phyloP scores from a whole-genome alignment of 75 land plant species.

The Ceratopteris richardii region DNA sequence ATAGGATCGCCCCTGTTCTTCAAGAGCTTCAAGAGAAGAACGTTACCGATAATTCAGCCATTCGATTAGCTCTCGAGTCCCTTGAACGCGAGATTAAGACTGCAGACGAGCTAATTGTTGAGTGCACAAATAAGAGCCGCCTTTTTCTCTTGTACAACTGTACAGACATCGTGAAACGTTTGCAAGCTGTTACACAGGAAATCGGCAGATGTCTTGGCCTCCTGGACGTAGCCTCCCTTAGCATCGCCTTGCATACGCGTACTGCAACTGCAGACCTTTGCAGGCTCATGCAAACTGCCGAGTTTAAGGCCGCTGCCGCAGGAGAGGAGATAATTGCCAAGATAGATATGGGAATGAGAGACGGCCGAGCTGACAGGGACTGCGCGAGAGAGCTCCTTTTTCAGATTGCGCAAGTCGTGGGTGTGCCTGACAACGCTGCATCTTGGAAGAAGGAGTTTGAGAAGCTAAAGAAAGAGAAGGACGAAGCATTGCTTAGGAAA shows the following conservation, averaged over 20 bases:
- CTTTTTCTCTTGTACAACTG: slow-evolving; percentile 53
- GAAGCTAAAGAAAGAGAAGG: slow-evolving; percentile 51
- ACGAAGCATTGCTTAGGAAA: slow-evolving; percentile 39
- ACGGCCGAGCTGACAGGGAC: slow-evolving; percentile 39
- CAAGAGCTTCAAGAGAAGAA: slow-evolving; percentile 32
- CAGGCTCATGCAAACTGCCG: slow-evolving; percentile 41
- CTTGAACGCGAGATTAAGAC: slow-evolving; percentile 22
- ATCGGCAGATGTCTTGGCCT: slow-evolving; percentile 48
- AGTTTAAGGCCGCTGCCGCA: slow-evolving; percentile 44
- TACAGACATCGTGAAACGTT: slow-evolving; percentile 26
- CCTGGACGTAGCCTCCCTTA: slow-evolving; percentile 45
- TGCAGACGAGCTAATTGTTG: slow-evolving; percentile 27
- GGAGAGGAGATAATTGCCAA: slow-evolving; percentile 47
- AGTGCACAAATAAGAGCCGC: slow-evolving; percentile 41
- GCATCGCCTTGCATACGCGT: slow-evolving; percentile 25
- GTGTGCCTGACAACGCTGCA: slow-evolving; percentile 41
- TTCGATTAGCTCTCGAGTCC: slow-evolving; percentile 30
- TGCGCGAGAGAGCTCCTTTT: slow-evolving; percentile 45
- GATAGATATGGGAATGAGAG: slow-evolving; percentile 47
- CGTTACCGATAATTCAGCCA: slow-evolving; percentile 15
- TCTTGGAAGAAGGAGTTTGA: slow-evolving; percentile 38
- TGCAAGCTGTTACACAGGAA: slow-evolving; percentile 46
- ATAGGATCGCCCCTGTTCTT: slow-evolving; percentile 38
- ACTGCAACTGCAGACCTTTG: slow-evolving; percentile 25
- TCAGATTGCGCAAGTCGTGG: slow-evolving; percentile 55